A percentile compares a stretch with the other conserved stretches of the same genome.
phyloP scores from a whole-genome alignment of 2,329 filamentous ascomycete genomes.

The Trichoderma simmonsii region DNA sequence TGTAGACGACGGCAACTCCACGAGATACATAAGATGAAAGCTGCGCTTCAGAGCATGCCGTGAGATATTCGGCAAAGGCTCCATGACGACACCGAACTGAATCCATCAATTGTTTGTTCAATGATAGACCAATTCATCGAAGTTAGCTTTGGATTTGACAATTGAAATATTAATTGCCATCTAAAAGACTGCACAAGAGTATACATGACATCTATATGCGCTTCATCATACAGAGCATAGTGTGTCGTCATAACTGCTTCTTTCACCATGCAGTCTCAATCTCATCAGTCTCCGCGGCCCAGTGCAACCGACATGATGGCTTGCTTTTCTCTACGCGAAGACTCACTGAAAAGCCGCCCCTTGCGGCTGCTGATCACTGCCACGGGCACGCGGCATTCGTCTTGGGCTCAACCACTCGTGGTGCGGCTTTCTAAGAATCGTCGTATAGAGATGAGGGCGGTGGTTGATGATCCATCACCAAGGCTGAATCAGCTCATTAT shows the following conservation, averaged over 20 bases:
- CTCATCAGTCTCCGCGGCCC: conserved; percentile 31
- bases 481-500: conserved; percentile 62
- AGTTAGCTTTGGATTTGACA: background rate
- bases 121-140: background rate
- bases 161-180: background rate
- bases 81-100: background rate
- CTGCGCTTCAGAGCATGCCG: background rate
- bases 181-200: background rate
- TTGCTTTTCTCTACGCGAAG: conserved; percentile 38
- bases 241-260: background rate
- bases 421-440: conserved; percentile 64
- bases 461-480: conserved; percentile 63
- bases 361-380: conserved; percentile 63
- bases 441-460: conserved; percentile 58
- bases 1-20: background rate
- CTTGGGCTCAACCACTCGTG: conserved; percentile 63
- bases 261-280: conserved; percentile 35
- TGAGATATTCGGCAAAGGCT: background rate
- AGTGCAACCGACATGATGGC: conserved; percentile 33
- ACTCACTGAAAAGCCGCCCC: conserved; percentile 40
- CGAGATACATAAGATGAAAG: background rate
- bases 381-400: conserved; percentile 62
- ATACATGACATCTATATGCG: background rate
- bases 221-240: background rate
- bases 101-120: background rate